Percentiles rank a stretch among this genome's conserved stretches.
Conservation (phyloP, 257 asterid species). For the Nicotiana undulata region DNA sequence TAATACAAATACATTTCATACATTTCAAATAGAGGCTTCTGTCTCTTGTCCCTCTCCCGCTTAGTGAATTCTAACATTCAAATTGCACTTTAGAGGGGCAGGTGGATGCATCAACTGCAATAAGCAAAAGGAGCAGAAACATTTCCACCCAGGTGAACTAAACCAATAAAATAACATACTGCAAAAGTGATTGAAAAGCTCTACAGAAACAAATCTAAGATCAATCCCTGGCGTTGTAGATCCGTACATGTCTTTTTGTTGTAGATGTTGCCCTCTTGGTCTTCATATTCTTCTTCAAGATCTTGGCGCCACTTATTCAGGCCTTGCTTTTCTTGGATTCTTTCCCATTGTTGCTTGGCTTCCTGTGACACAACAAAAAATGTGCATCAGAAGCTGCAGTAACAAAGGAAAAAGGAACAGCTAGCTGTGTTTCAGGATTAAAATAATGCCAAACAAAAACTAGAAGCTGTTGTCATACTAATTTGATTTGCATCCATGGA, state of each 20-base stretch:
- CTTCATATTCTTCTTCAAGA: constrained; percentile 98
- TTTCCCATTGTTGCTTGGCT: constrained; percentile 93
- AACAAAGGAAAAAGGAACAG: background rate
- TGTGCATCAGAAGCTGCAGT: background rate
- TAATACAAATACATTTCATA: background rate
- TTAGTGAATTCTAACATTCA: background rate
- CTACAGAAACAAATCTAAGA: constrained; percentile 25
- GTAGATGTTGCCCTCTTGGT: constrained; percentile 92
- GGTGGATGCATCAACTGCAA: background rate
- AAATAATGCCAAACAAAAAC: too few relatives aligned
- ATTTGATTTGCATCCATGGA: too few relatives aligned
- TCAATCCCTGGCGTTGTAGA: constrained; percentile 95
- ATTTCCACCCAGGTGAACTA: background rate
- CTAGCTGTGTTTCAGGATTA: too few relatives aligned
- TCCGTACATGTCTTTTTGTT: constrained; percentile 94
- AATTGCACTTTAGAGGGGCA: background rate
- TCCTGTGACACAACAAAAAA: constrained; percentile 37
- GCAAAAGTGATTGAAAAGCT: background rate
- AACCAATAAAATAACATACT: background rate
- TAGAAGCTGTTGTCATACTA: background rate
- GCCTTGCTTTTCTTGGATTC: constrained; percentile 80
- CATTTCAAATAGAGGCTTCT: background rate
- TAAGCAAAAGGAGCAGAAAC: background rate
- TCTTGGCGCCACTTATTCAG: constrained; percentile 95
- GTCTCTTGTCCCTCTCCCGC: background rate